Evolutionary conservation across 306 rosid genomes (phyloP), one percentile per base, ranked within the genome.

Genomic region (Castanopsis chinensis): DNA sequence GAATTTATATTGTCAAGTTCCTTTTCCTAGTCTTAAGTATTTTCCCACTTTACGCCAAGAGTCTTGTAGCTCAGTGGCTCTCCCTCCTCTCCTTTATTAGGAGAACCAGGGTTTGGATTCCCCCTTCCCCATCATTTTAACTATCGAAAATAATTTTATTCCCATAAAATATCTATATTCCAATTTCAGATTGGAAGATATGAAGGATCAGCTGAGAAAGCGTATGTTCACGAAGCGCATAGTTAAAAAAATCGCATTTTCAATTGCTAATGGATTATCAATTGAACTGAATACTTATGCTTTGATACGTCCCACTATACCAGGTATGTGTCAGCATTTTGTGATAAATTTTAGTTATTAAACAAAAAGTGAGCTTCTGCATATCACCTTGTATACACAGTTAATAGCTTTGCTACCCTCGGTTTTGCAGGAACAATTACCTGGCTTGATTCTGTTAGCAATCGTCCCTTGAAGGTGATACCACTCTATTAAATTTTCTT

Each of bases 381-480:
- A 45, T 67, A 64, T 84, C 75, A 32, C 55, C 57, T 83, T 75
- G 68, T 70, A 60, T 57, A 33, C 65, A 70, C 79, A 33, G 59
- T 88, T 76, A 14, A 72, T 57, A 58, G 72, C 3, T 43, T 4
- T 35, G 12, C 51, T 43, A 49, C 69, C 78, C 76, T 81, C 76
- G 77, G 73, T 78, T 18, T 65, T 85, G 55, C 75, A 95, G 99
- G 99, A 84, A 79, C 92, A 69, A 91, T 90, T 69, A 80, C 97
- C 73, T 95, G 99, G 99, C 93, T 95, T 76, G 97, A 95, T 86
- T 95, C 99, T 49, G 87, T 91, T 79, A 91, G 96, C 30, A 95
- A 95, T 84, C 86, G 57, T 72, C 97, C 99, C 77, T 82, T 95
- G 79, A 95, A 95, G 99, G 99, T 92, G 79, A 89, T 72, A 76